Evolutionary conservation across 1,284 basidiomycete species (phyloP), one percentile per base, ranked within the genome.

Genomic region (Ganoderma lingzhi): DNA sequence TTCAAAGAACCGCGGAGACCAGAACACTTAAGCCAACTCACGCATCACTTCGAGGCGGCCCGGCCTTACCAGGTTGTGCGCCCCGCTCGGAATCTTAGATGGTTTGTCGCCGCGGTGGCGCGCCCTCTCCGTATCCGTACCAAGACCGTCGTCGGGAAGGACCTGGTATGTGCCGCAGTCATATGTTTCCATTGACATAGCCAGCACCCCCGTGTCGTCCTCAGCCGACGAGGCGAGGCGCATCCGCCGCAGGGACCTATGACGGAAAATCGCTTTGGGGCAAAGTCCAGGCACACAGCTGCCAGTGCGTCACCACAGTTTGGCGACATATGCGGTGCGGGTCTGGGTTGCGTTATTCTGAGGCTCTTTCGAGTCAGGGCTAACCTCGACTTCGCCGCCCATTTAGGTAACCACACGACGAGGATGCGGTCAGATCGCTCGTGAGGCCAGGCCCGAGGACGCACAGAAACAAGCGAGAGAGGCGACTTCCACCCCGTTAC

Each of bases 381-480:
- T 48, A 48, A 48, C 45, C 45, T 48, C 45, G 45, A 48, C 45
- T 23, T n/a, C 19, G n/a, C 9, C 45, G 19, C 19, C 45, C n/a
- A 48, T 48, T 48, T 48, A 23, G 45, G 45, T 48, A 48, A 48
- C 45, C 45, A 48, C 45, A 10, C 45, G 45, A 48, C 45, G 45
- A 48, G 45, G 45, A 48, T 48, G 45, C 45, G n/a, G 45, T 48
- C 45, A 48, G 45, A 48, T 48, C 45, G 45, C 45, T n/a, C 19
- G 45, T 10, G 45, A 48, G 45, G 45, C 45, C n/a, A n/a, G 45
- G 45, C 45, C 45, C 45, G 45, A 48, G 45, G 45, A 8, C n/a
- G 5, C 39, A 12, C 39, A 12, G 9, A 41, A 2, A 8, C 19
- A 48, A 48, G 19, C 45, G 45, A n/a, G n/a, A 48, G 45, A 48